phyloP scores from a whole-genome alignment of 345 rosid species.

The Melastoma malabathricum region DNA sequence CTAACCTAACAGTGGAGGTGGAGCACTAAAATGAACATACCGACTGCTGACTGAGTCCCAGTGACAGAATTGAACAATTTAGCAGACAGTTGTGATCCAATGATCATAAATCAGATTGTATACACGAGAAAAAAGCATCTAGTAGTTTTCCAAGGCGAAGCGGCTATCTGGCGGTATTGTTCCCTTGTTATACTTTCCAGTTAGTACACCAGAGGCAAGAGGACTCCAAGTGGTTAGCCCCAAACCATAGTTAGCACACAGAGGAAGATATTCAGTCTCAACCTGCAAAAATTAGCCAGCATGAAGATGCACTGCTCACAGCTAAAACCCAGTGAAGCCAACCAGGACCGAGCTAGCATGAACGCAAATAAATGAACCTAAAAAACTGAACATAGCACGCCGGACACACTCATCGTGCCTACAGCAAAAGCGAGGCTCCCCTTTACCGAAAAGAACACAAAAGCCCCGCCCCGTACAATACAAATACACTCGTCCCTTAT shows the following conservation, averaged over 20 bases:
- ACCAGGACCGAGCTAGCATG: background rate
- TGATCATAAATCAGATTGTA: slow-evolving; percentile 1
- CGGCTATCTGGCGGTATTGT: slow-evolving; percentile 77
- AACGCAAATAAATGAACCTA: no score
- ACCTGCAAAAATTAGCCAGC: slow-evolving; percentile 33
- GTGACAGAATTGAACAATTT: no score
- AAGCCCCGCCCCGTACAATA: no score
- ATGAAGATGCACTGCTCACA: background rate
- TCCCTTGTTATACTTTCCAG: slow-evolving; percentile 93
- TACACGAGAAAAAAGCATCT: slow-evolving; percentile 24
- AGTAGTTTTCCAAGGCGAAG: slow-evolving; percentile 91
- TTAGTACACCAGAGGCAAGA: slow-evolving; percentile 93
- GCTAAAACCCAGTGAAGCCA: background rate
- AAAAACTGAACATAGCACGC: no score
- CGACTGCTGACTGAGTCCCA: no score
- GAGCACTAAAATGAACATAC: no score
- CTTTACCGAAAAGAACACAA: no score
- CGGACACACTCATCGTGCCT: no score
- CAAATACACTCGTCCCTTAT: no score
- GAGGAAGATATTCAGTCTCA: slow-evolving; percentile 81
- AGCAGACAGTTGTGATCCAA: no score
- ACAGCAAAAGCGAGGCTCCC: no score
- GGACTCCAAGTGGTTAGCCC: slow-evolving; percentile 99
- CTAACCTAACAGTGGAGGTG: no score
- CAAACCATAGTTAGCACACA: slow-evolving; percentile 70